These are phyloP conservation scores for Aspergillus hancockii DNA, from an alignment of 495 filamentous ascomycete species.

Conservation along the genomic window DNA sequence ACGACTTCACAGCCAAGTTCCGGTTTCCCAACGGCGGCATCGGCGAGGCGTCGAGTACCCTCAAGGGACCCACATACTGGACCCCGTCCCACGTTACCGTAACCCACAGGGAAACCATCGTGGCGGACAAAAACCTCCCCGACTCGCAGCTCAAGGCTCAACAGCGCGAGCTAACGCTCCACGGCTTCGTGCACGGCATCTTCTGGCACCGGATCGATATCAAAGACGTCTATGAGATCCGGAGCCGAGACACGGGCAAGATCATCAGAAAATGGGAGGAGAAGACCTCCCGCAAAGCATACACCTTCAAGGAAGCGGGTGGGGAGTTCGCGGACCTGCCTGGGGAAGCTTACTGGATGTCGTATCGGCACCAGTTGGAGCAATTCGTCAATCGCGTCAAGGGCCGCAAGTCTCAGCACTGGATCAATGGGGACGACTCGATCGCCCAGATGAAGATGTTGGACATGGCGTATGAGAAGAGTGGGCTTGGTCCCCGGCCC, in stretches of 20 bases:
- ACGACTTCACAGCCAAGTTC: constrained; percentile 39
- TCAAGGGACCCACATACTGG: constrained; percentile 24
- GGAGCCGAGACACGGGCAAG: constrained; percentile 26
- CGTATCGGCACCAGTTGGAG: constrained; percentile 55
- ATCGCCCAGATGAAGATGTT: constrained; percentile 54
- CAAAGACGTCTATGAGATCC: constrained; percentile 37
- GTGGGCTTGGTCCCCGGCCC: constrained; percentile 35
- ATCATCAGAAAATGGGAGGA: constrained; percentile 37
- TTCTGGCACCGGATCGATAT: constrained; percentile 49
- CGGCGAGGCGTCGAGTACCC: constrained; percentile 37
- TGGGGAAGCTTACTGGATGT: constrained; percentile 36
- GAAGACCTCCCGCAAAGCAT: constrained; percentile 41
- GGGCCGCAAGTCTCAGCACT: constrained; percentile 42
- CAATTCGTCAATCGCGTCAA: constrained; percentile 57
- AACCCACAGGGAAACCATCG: constrained; percentile 22
- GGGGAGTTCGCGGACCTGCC: no score
- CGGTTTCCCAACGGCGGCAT: constrained; percentile 47
- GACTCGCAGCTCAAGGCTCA: constrained; percentile 31
- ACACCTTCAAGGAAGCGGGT: constrained; percentile 15
- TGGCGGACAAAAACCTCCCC: constrained; percentile 26
- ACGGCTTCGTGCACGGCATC: constrained; percentile 30
- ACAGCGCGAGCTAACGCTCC: constrained; percentile 21
- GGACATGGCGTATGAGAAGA: constrained; percentile 52
- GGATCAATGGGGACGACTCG: constrained; percentile 53
- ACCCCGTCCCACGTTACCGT: constrained; percentile 18